Conservation (phyloP, 768 basidiomycete species). For the Boletus tomentosulus region DNA sequence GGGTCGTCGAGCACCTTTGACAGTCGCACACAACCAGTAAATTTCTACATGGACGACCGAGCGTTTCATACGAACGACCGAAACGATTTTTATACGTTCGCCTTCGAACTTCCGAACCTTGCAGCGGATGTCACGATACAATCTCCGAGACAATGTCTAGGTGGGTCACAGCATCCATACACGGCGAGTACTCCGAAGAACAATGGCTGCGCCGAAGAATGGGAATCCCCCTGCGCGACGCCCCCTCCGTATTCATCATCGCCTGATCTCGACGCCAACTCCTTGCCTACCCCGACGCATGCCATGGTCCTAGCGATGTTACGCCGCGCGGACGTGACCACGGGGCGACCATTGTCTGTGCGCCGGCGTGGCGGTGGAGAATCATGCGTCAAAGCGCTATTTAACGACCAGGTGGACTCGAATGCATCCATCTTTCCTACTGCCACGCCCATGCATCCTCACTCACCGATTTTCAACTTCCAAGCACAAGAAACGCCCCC, state of each 20-base stretch:
- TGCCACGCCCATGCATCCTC: neutral
- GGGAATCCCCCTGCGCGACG: conserved; percentile 1
- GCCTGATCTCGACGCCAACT: neutral
- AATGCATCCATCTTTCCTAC: neutral
- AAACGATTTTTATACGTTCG: neutral
- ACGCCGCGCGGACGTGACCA: neutral
- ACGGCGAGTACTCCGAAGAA: conserved; percentile 7
- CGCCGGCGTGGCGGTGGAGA: neutral
- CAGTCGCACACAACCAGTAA: neutral
- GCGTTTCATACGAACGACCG: neutral
- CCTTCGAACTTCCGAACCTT: neutral
- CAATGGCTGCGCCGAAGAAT: neutral
- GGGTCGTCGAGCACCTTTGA: neutral
- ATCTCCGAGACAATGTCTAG: neutral
- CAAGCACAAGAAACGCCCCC: neutral
- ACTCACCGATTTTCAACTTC: neutral
- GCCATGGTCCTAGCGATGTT: neutral
- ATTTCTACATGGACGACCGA: neutral
- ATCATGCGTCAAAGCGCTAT: conserved; percentile 1
- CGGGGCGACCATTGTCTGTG: neutral
- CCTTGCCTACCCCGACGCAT: neutral
- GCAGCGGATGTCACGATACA: neutral
- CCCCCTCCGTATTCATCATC: conserved; percentile 24
- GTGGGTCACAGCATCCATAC: neutral
- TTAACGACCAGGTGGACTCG: neutral